These are phyloP conservation scores for Chimonanthus praecox DNA, from an alignment of 164 flowering plant genomes.

Conservation along the genomic window DNA sequence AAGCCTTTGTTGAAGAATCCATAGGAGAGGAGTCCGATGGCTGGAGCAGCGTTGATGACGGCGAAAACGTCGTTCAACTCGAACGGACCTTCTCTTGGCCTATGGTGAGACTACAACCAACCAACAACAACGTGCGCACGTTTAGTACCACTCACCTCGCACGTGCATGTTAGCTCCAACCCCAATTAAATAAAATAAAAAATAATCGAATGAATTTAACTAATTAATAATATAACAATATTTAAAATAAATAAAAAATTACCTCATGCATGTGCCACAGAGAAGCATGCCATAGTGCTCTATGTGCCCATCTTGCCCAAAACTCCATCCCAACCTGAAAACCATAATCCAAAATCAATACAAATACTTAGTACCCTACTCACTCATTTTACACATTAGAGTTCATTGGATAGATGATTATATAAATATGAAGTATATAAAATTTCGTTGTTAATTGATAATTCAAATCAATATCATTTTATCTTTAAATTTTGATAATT, in stretches of 20 bases:
- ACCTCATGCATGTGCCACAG: constrained; percentile 98
- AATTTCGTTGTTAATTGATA: too few species aligned
- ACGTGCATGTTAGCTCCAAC: neutral
- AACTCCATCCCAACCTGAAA: constrained; percentile 93
- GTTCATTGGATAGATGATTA: too few species aligned
- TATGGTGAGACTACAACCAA: constrained; percentile 68
- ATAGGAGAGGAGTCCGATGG: constrained; percentile 64
- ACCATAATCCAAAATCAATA: neutral
- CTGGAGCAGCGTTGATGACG: constrained; percentile 73
- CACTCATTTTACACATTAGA: too few species aligned
- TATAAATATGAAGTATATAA: too few species aligned
- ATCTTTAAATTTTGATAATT: too few species aligned
- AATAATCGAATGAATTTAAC: too few species aligned
- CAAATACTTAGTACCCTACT: too few species aligned
- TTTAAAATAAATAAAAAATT: too few species aligned
- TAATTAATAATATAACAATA: too few species aligned
- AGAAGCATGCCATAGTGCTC: constrained; percentile 94
- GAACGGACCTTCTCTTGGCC: constrained; percentile 83
- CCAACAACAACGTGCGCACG: neutral
- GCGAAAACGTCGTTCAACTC: constrained; percentile 89
- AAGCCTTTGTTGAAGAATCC: constrained; percentile 88
- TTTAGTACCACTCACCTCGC: neutral
- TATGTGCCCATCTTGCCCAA: constrained; percentile 99
- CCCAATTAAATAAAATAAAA: too few species aligned
- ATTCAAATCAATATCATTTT: too few species aligned